Evolutionary conservation across 306 rosid genomes (phyloP), one percentile per base, ranked within the genome.

Genomic region (Sphenostylis stenocarpa): DNA sequence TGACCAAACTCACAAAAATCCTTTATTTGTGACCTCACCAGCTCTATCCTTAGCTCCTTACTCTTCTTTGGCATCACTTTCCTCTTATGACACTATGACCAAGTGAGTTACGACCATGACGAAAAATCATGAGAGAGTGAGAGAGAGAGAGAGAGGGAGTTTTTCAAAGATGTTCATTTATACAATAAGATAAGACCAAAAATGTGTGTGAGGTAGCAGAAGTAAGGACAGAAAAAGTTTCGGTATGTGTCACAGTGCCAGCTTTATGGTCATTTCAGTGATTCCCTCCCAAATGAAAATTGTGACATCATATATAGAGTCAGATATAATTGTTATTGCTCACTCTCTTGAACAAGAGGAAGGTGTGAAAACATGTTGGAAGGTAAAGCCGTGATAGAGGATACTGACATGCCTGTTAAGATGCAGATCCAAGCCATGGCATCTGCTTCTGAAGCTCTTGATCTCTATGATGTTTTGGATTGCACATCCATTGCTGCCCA

Each of bases 371-470:
- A 49, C 83, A 95, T 95, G 99, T 88, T 95, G 90, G 97, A 92
- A 88, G 99, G 99, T 28, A 95, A 89, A 73, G 99, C 97, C 53
- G 56, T 88, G 86, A 73, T 95, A 15, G 86, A 87, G 75, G 99
- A 92, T 58, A 88, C 94, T 72, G 97, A 95, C 75, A 95, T 95
- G 99, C 97, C 99, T 28, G 77, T 34, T 60, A 88, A 90, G 97
- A 95, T 95, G 99, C 99, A 92, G 90, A 81, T 88, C 80, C 97
- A 91, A 83, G 99, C 99, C 81, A 95, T 82, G 97, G 89, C 92
- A 34, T 77, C 93, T 72, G 97, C 97, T 83, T 95, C 94, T 90
- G 73, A 92, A 86, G 99, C 99, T 88, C 79, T 95, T 72, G 99
- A 92, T 87, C 89, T 89, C 67, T 92, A 80, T 61, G 99, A 95